Conservation (phyloP, 2,329 filamentous ascomycete species). For the Penicillium sp. region DNA sequence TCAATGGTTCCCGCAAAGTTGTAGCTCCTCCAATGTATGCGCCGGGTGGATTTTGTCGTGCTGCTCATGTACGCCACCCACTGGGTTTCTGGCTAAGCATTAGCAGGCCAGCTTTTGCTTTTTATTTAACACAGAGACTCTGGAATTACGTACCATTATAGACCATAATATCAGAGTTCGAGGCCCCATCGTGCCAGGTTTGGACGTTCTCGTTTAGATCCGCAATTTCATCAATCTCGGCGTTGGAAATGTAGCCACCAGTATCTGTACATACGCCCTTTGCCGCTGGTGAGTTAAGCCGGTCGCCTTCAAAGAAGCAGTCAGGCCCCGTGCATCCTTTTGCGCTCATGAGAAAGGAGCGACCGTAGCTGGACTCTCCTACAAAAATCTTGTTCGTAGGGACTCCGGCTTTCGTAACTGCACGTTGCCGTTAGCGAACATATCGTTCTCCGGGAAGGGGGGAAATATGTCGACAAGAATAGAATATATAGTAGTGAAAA, state of each 20-base stretch:
- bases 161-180: background rate
- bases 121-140: too few relatives aligned
- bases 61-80: slow-evolving; percentile 3
- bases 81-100: background rate
- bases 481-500: too few relatives aligned
- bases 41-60: background rate
- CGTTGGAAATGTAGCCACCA: background rate
- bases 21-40: background rate
- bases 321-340: background rate
- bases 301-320: background rate
- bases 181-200: slow-evolving; percentile 2
- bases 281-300: background rate
- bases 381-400: slow-evolving; percentile 1
- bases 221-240: background rate
- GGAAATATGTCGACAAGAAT: too few relatives aligned
- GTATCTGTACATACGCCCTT: background rate
- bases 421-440: too few relatives aligned
- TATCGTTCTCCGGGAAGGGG: too few relatives aligned
- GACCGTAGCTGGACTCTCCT: slow-evolving; percentile 4
- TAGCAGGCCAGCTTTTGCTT: too few relatives aligned
- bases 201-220: background rate
- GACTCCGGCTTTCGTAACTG: slow-evolving; percentile 5
- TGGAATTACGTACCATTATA: background rate
- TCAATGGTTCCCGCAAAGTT: slow-evolving; percentile 10
- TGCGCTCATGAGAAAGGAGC: background rate